Evolutionary conservation across 2,329 filamentous ascomycete genomes (phyloP).

Genomic region (Davidsoniella neocaledoniae): DNA sequence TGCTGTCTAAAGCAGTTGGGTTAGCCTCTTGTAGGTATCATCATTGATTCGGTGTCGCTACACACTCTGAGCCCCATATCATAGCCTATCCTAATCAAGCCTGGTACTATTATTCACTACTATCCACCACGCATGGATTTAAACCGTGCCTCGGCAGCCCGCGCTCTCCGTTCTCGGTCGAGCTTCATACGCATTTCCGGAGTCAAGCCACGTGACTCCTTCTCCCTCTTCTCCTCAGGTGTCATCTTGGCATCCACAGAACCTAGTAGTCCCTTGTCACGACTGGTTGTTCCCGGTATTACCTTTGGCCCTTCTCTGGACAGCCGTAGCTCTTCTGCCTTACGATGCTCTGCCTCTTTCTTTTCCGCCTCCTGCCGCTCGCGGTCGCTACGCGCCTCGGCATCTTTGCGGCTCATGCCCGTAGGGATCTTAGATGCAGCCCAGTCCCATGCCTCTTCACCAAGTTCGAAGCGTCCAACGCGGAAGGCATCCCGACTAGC

Average conservation of each 20-base stretch:
- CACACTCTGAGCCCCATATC: too few species aligned
- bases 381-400: slow-evolving; percentile 47
- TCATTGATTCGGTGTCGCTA: too few species aligned
- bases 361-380: slow-evolving; percentile 54
- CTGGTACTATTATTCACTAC: neutral
- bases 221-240: slow-evolving; percentile 63
- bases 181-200: slow-evolving; percentile 71
- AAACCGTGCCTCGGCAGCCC: slow-evolving; percentile 80
- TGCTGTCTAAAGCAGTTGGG: too few species aligned
- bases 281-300: slow-evolving; percentile 31
- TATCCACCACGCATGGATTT: slow-evolving; percentile 40
- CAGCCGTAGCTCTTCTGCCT: slow-evolving; percentile 57
- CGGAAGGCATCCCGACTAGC: slow-evolving; percentile 82
- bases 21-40: too few species aligned
- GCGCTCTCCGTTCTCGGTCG: slow-evolving; percentile 75
- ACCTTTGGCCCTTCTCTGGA: slow-evolving; percentile 46
- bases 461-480: slow-evolving; percentile 66
- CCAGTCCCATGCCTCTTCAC: slow-evolving; percentile 67
- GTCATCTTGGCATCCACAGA: slow-evolving; percentile 51
- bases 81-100: too few species aligned
- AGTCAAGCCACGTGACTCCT: slow-evolving; percentile 70
- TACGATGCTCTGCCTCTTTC: slow-evolving; percentile 53
- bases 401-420: slow-evolving; percentile 53
- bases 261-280: slow-evolving; percentile 33
- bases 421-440: slow-evolving; percentile 54